phyloP scores from a whole-genome alignment of 768 basidiomycete species.

The Tulasnella sp. region DNA sequence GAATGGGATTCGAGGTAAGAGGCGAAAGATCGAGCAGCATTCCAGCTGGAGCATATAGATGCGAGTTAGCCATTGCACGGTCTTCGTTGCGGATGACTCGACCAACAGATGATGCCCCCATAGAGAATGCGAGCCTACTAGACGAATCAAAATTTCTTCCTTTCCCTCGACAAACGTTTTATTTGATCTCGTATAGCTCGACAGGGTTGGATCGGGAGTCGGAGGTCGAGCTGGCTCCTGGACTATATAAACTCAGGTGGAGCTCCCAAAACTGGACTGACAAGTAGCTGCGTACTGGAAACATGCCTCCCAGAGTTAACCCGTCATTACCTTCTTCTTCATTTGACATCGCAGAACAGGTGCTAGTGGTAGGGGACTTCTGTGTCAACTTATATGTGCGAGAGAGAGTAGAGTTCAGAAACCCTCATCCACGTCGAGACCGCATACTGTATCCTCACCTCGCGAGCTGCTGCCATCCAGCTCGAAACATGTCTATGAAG shows the following conservation, averaged over 20 bases:
- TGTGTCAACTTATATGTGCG: too few relatives aligned
- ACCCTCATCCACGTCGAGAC: too few relatives aligned
- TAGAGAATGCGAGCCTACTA: conserved; percentile 70
- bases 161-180: not conserved
- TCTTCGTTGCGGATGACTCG: not conserved
- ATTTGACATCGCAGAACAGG: too few relatives aligned
- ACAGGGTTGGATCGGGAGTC: conserved; percentile 21
- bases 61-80: not conserved
- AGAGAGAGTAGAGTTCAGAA: too few relatives aligned
- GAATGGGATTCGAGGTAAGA: conserved; percentile 51
- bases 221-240: conserved; percentile 23
- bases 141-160: conserved; percentile 45
- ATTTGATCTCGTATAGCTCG: conserved; percentile 16
- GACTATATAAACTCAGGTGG: not conserved
- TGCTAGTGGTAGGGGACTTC: too few relatives aligned
- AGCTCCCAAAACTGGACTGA: too few relatives aligned
- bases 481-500: conserved; percentile 64
- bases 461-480: not conserved
- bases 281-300: too few relatives aligned
- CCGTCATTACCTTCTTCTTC: too few relatives aligned
- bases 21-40: conserved; percentile 64
- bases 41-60: conserved; percentile 42
- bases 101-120: conserved; percentile 73
- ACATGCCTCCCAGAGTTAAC: too few relatives aligned
- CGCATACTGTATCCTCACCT: not conserved